Evolutionary conservation across 345 rosid species (phyloP).

Genomic region (Sonneratia caseolaris): DNA sequence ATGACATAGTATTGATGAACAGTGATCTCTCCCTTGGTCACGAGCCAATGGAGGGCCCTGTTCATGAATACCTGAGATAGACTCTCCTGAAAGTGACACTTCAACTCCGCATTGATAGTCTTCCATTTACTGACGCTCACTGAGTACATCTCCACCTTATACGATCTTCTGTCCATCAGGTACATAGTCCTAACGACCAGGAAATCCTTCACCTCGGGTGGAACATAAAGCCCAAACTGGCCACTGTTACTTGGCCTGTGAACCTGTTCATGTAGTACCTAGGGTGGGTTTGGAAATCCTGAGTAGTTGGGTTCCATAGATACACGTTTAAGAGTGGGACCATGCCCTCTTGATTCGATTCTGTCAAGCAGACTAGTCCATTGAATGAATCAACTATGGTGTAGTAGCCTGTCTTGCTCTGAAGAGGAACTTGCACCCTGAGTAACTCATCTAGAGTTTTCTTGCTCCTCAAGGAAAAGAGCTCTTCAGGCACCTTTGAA

Average conservation of each 20-base stretch:
- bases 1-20: background rate
- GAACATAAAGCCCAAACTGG: background rate
- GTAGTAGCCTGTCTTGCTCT: background rate
- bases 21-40: background rate
- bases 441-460: background rate
- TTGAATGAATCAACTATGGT: background rate
- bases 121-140: background rate
- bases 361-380: background rate
- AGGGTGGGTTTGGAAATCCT: background rate
- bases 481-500: background rate
- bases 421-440: background rate
- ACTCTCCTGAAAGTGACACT: background rate
- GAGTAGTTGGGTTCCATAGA: background rate
- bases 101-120: background rate
- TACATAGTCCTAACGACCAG: background rate
- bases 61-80: background rate
- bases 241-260: background rate
- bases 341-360: background rate
- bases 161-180: background rate
- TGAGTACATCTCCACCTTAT: background rate
- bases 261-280: background rate
- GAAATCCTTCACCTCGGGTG: background rate
- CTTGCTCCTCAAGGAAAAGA: slow-evolving; percentile 3
- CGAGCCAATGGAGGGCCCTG: background rate
- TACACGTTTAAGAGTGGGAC: background rate